Conservation (phyloP, 2,329 filamentous ascomycete genomes). For the Dactylellina leptospora region DNA sequence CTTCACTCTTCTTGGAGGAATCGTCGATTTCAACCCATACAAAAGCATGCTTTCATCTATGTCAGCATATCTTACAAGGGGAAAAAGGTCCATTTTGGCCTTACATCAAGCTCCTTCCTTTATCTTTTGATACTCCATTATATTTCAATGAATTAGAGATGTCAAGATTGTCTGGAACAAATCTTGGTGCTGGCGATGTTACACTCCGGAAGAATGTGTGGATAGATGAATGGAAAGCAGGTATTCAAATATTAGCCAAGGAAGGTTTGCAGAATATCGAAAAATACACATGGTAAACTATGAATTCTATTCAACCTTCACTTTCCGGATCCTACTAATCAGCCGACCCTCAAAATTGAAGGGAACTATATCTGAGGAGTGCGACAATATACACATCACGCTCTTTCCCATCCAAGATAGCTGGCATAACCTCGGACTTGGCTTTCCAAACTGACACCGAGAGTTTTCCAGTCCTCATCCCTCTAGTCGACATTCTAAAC, state of each 20-base stretch:
- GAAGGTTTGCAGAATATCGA: constrained; percentile 57
- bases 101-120: constrained; percentile 56
- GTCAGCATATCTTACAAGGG: constrained; percentile 31
- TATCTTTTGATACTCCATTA: constrained; percentile 55
- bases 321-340: neutral
- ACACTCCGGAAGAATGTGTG: constrained; percentile 59
- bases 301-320: neutral
- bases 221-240: constrained; percentile 59
- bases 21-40: constrained; percentile 32
- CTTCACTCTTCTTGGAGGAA: constrained; percentile 9
- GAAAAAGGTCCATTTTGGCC: constrained; percentile 52
- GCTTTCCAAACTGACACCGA: neutral
- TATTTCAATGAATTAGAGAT: constrained; percentile 55
- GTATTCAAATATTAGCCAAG: constrained; percentile 57
- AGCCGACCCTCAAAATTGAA: constrained; percentile 54
- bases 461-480: constrained; percentile 62
- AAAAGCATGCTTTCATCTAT: constrained; percentile 49
- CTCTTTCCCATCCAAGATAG: constrained; percentile 63
- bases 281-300: constrained; percentile 61
- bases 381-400: constrained; percentile 66
- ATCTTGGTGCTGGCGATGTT: constrained; percentile 54
- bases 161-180: constrained; percentile 56
- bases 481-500: constrained; percentile 65
- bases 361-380: constrained; percentile 65
- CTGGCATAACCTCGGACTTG: constrained; percentile 15